Percentiles rank a stretch among this genome's conserved stretches.
Evolutionary conservation across 495 filamentous ascomycete genomes (phyloP).

Genomic region (Aspergillus kassunensis): DNA sequence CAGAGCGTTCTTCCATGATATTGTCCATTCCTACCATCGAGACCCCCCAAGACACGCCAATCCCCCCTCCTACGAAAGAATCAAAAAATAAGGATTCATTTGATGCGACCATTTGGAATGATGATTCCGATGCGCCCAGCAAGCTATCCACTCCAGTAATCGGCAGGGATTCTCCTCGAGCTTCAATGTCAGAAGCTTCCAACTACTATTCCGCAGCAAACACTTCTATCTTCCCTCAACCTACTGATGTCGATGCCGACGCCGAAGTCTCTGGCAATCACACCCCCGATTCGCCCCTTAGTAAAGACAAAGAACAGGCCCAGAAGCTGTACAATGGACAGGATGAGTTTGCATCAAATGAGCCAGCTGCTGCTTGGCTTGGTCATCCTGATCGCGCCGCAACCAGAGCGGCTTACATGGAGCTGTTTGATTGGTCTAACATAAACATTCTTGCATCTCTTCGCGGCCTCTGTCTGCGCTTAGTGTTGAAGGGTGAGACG

Average conservation of each 20-base stretch:
- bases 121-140: conserved; percentile 22
- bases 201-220: conserved; percentile 49
- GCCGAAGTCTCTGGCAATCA: conserved; percentile 22
- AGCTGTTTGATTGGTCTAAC: conserved; percentile 80
- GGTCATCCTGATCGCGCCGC: conserved; percentile 66
- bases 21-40: conserved; percentile 12
- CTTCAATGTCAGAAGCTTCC: conserved; percentile 38
- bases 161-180: conserved; percentile 31
- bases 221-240: conserved; percentile 32
- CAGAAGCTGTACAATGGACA: conserved; percentile 82
- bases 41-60: conserved; percentile 14
- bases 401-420: conserved; percentile 82
- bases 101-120: conserved; percentile 38
- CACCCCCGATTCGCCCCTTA: conserved; percentile 41
- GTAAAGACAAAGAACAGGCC: conserved; percentile 64
- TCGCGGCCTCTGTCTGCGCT: conserved; percentile 71
- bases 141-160: conserved; percentile 41
- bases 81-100: conserved; percentile 24
- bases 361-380: conserved; percentile 82
- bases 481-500: conserved; percentile 88
- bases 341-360: conserved; percentile 71
- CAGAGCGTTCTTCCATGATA: conserved; percentile 29
- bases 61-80: conserved; percentile 15
- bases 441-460: conserved; percentile 77
- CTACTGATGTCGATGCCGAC: conserved; percentile 21